Evolutionary conservation across 2,329 filamentous ascomycete genomes (phyloP).

Genomic region (Aspergillus cejpii): DNA sequence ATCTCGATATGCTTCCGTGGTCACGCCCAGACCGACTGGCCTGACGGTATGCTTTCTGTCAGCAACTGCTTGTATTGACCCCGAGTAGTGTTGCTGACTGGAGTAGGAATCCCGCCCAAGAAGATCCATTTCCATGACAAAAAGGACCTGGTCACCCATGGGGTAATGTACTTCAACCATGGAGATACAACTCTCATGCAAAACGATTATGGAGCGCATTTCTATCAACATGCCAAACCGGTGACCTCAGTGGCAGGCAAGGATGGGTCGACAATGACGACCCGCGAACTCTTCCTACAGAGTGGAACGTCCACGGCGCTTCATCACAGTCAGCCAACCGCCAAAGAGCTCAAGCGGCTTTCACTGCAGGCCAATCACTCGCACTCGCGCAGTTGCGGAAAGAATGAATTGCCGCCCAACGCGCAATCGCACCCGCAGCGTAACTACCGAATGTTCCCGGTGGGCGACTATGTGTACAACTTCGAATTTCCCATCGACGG

Average conservation of each 20-base stretch:
- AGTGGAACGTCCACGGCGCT: slow-evolving; percentile 38
- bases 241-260: slow-evolving; percentile 25
- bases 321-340: slow-evolving; percentile 39
- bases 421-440: slow-evolving; percentile 60
- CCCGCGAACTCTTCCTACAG: slow-evolving; percentile 37
- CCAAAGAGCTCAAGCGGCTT: slow-evolving; percentile 56
- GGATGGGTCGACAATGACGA: slow-evolving; percentile 28
- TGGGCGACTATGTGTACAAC: slow-evolving; percentile 65
- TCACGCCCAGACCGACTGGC: slow-evolving; percentile 86
- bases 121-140: slow-evolving; percentile 80
- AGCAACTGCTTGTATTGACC: slow-evolving; percentile 4
- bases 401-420: slow-evolving; percentile 58
- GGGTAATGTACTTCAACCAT: slow-evolving; percentile 85
- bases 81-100: neutral
- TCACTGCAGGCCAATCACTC: slow-evolving; percentile 74
- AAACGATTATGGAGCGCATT: slow-evolving; percentile 56
- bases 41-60: slow-evolving; percentile 56
- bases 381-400: slow-evolving; percentile 77
- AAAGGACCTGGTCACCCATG: slow-evolving; percentile 75
- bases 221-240: slow-evolving; percentile 49
- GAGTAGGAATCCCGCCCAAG: slow-evolving; percentile 68
- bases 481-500: slow-evolving; percentile 80
- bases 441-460: slow-evolving; percentile 78
- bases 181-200: slow-evolving; percentile 45
- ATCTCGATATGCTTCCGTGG: slow-evolving; percentile 81